A percentile compares a stretch with the other conserved stretches of the same genome.
Conservation (phyloP, 768 basidiomycete genomes). For the Kwoniella sp. region DNA sequence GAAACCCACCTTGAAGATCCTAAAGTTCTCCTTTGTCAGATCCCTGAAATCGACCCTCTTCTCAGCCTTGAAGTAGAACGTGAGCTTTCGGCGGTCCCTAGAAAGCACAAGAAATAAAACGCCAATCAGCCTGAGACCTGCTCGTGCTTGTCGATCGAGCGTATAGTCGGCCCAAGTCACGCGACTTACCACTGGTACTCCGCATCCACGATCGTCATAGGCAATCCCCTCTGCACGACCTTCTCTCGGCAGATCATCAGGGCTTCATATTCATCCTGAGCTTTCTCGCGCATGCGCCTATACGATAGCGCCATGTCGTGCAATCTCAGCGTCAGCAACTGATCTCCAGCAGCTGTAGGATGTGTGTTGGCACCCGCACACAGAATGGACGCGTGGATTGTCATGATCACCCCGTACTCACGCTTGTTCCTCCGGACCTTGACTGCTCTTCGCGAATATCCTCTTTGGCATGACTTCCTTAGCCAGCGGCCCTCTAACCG, state of each 20-base stretch:
- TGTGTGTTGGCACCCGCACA: no score
- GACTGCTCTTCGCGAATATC: constrained; percentile 81
- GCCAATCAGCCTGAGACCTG: background rate
- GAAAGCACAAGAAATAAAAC: background rate
- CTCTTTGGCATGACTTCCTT: constrained; percentile 97
- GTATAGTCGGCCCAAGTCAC: no score
- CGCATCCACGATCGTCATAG: constrained; percentile 98
- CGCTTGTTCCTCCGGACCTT: constrained; percentile 75
- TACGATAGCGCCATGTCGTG: no score
- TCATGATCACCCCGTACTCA: constrained; percentile 54
- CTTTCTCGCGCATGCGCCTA: constrained; percentile 76
- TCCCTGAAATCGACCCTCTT: constrained; percentile 91
- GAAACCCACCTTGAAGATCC: constrained; percentile 58
- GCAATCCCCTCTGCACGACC: constrained; percentile 87
- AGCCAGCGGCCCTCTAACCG: constrained; percentile 59
- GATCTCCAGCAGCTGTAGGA: background rate
- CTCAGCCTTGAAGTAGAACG: constrained; percentile 96
- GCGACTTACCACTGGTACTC: constrained; percentile 89
- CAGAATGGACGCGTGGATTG: no score
- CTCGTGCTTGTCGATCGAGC: constrained; percentile 21
- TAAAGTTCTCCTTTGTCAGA: constrained; percentile 89
- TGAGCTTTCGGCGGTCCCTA: constrained; percentile 96
- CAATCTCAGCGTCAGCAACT: background rate
- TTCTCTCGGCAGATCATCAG: constrained; percentile 87
- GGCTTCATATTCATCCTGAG: constrained; percentile 88